Conservation (phyloP, 495 filamentous ascomycete species). For the Xylaria nigripes region DNA sequence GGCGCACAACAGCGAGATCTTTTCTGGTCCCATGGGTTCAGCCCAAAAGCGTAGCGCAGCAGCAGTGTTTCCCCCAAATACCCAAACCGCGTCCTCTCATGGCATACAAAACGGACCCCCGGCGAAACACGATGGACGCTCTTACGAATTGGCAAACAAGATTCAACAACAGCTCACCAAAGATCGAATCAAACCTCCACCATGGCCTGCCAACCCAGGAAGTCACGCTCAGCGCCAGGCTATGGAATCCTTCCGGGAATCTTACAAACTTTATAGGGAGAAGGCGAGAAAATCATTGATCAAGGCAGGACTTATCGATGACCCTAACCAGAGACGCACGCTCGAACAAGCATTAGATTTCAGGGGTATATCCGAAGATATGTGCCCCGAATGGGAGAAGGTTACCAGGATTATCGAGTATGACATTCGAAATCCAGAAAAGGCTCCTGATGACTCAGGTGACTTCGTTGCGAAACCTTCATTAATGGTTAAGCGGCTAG, state of each 20-base stretch:
- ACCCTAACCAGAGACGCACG: slow-evolving; percentile 75
- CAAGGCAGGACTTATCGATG: slow-evolving; percentile 67
- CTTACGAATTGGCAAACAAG: slow-evolving; percentile 30
- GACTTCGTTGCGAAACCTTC: slow-evolving; percentile 28
- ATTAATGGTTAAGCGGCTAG: slow-evolving; percentile 71
- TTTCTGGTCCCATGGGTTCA: neutral
- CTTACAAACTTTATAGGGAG: slow-evolving; percentile 57
- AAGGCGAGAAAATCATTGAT: slow-evolving; percentile 63
- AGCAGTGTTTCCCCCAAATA: neutral
- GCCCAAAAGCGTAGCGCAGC: neutral
- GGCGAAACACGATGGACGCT: slow-evolving; percentile 3
- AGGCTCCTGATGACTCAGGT: slow-evolving; percentile 29
- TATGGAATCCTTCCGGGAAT: slow-evolving; percentile 37
- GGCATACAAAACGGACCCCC: neutral
- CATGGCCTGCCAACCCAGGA: slow-evolving; percentile 36
- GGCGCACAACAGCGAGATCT: slow-evolving; percentile 9
- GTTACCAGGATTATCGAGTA: slow-evolving; percentile 65
- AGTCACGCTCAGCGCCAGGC: slow-evolving; percentile 33
- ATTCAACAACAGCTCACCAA: slow-evolving; percentile 34
- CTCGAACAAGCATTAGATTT: slow-evolving; percentile 80
- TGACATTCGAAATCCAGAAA: slow-evolving; percentile 49
- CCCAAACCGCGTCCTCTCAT: neutral
- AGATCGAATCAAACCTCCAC: slow-evolving; percentile 37
- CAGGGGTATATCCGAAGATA: slow-evolving; percentile 80
- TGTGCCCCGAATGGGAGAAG: slow-evolving; percentile 90